Evolutionary conservation across 768 basidiomycete species (phyloP), one percentile per base, ranked within the genome.

Genomic region (Mycena indigotica): DNA sequence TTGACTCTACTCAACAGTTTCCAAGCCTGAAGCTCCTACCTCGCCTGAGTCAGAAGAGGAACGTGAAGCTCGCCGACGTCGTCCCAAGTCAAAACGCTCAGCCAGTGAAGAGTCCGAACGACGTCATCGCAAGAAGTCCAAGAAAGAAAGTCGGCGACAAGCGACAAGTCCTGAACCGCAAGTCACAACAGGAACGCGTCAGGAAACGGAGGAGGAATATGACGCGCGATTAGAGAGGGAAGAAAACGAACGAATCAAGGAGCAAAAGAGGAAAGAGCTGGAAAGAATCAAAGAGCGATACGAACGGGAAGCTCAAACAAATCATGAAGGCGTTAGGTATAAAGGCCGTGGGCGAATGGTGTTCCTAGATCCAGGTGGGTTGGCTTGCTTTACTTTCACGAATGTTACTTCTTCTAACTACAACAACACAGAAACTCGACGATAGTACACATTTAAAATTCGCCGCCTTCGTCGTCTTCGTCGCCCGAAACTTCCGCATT

Each of bases 401-500:
- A n/a, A n/a, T n/a, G n/a, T n/a, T n/a, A n/a, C n/a, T n/a, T n/a
- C n/a, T n/a, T n/a, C n/a, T n/a, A n/a, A n/a, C n/a, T n/a, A 35
- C 32, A 35, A 17, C 8, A 8, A 17, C 10, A 35, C 32, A 35
- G 26, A 55, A 38, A 46, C 39, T 28, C 24, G 46, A 13, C 12
- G 46, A 28, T 48, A 28, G 23, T 44, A 6, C 21, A 44, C 41
- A 23, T 15, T 19, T 44, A 44, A 44, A 44, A 44, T 6, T 44
- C 41, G 41, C 8, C 32, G 17, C 10, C 89, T 5, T 92, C 89
- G 1, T 91, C 94, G 46, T 89, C 88, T 64, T 96, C 94, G 71
- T 98, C 94, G 53, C 95, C 96, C 15, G 93, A 94, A 1, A 98
- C 93, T 69, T 99, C 95, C 4, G 88, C 92, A 70, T 99, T 99